Evolutionary conservation across 345 rosid species (phyloP), one percentile per base, ranked within the genome.

Genomic region (Anastatica hierochuntica): DNA sequence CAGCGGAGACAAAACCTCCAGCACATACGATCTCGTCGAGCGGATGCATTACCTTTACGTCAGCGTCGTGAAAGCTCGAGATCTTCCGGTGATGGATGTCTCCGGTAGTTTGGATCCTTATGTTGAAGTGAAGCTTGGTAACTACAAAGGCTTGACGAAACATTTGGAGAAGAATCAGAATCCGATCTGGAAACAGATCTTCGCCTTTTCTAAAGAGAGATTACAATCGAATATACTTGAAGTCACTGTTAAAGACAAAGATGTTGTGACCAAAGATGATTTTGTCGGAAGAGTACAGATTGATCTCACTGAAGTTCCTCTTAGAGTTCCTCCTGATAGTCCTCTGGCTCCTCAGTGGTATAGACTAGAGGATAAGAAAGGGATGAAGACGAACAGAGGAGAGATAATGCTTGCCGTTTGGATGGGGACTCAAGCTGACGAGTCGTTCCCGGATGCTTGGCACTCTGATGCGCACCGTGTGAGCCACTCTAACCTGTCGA

Each of bases 351-450:
- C 94, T 10, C 95, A 92, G 67, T 92, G 98, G 97, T 92, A 92
- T 53, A 79, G 49, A 49, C 52, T 92, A 54, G 86, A 77, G 58
- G 88, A 76, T 40, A 79, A 74, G 59, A 79, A 61, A 58, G 88
- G 90, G 15, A 76, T 77, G 53, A 92, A 80, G 70, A 34, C 34
- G 2, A 54, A 17, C 10, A 74, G 55, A 50, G 99, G 99, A 17
- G 95, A 92, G 58, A 41, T 92, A n/a, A 92, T 92, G 99, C 79
- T 92, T 11, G 90, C 94, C 1, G 88, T 92, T 16, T 92, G 99
- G 99, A 74, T 92, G 72, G 97, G 98, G 44, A 92, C 98, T 13
- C 98, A 88, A 66, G 97, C 98, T 0, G 98, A 92, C 19, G 99
- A 92, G 62, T 77, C 97, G 7, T 92, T 92, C 62, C 88, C 94